These are phyloP conservation scores for Cytospora chrysosperma DNA, from an alignment of 2,329 filamentous ascomycete genomes.

Conservation along the genomic window DNA sequence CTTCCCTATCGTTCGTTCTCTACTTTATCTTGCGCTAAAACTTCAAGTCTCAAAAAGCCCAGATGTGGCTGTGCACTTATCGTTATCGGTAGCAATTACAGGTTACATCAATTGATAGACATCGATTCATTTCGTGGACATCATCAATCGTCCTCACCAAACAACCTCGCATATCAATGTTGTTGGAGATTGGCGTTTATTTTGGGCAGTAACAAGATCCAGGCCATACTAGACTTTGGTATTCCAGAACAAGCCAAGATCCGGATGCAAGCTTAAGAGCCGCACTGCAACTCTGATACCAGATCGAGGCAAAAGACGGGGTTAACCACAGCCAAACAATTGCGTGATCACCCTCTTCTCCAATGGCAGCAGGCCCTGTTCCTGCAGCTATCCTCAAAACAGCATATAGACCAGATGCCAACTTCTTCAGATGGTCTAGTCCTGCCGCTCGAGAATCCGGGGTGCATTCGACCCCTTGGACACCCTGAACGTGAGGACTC, in stretches of 20 bases:
- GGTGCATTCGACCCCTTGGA: neutral
- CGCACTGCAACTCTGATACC: slow-evolving; percentile 8
- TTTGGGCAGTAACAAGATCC: neutral
- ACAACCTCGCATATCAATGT: too few species aligned
- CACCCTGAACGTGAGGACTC: neutral
- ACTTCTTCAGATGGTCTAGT: neutral
- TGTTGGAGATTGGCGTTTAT: neutral
- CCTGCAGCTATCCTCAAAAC: slow-evolving; percentile 14
- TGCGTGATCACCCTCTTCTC: slow-evolving; percentile 11
- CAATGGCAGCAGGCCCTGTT: slow-evolving; percentile 1
- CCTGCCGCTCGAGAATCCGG: neutral
- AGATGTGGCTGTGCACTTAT: neutral
- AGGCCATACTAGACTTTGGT: neutral
- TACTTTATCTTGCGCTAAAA: neutral
- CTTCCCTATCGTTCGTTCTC: neutral
- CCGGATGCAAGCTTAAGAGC: slow-evolving; percentile 8
- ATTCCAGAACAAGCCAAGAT: neutral
- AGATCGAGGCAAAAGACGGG: neutral
- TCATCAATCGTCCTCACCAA: neutral
- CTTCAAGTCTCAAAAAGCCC: neutral
- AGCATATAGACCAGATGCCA: neutral
- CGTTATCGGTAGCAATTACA: neutral
- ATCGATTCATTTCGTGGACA: too few species aligned
- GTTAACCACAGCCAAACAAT: neutral
- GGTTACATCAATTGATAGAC: neutral